Conservation (phyloP, 1,139 yeast genomes). For the Trichomonascaceae sp. region DNA sequence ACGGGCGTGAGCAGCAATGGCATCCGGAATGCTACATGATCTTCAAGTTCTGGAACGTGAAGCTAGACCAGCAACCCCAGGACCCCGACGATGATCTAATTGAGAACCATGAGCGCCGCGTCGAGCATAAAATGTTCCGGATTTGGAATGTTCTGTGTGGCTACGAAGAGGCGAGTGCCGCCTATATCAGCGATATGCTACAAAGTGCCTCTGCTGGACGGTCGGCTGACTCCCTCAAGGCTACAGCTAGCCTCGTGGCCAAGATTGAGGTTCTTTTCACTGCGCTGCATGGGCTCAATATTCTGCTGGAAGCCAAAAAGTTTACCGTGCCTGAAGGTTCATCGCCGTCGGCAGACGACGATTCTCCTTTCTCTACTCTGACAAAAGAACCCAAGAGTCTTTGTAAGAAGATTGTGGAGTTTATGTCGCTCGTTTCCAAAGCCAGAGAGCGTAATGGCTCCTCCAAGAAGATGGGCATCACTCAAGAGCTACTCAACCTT, state of each 20-base stretch:
- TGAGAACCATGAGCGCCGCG: constrained; percentile 41
- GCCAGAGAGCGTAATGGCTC: constrained; percentile 17
- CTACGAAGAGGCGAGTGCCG: constrained; percentile 87
- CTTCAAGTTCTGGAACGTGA: constrained; percentile 91
- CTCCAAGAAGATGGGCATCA: constrained; percentile 16
- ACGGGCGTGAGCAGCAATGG: constrained; percentile 96
- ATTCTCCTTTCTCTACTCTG: constrained; percentile 19
- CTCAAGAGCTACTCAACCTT: constrained; percentile 61
- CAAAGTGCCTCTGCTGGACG: constrained; percentile 71
- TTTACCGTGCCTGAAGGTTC: neutral
- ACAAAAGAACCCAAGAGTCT: constrained; percentile 81
- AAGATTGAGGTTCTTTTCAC: constrained; percentile 65
- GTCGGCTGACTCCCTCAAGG: constrained; percentile 53
- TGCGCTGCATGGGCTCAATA: constrained; percentile 46
- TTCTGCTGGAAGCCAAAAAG: constrained; percentile 8
- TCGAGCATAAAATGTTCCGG: constrained; percentile 57
- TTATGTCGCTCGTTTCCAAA: constrained; percentile 30
- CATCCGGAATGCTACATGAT: constrained; percentile 99
- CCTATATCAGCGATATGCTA: constrained; percentile 85
- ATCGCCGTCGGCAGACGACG: constrained; percentile 1
- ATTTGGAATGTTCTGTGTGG: constrained; percentile 85
- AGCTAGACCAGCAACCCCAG: constrained; percentile 25
- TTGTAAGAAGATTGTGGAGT: constrained; percentile 34
- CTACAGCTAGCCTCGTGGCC: constrained; percentile 62
- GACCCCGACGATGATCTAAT: constrained; percentile 28